Conservation (phyloP, 371 early-diverging fungal genomes). For the Apophysomyces ossiformis region DNA sequence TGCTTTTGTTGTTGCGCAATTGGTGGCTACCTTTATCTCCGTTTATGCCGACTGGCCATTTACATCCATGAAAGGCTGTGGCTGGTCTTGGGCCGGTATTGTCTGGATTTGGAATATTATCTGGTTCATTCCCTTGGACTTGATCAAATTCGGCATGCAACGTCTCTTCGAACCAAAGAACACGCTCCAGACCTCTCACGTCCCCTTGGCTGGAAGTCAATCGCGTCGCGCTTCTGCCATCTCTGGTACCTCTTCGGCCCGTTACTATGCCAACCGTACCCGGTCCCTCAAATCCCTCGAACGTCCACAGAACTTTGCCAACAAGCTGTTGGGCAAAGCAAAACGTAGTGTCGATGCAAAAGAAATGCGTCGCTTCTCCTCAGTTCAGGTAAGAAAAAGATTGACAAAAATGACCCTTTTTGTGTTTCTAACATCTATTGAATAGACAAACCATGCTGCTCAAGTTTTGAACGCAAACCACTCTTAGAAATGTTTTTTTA, state of each 20-base stretch:
- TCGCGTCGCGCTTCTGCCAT: slow-evolving; percentile 54
- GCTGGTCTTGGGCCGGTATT: slow-evolving; percentile 55
- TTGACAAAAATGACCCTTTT: slow-evolving; percentile 2
- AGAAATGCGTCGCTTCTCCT: slow-evolving; percentile 59
- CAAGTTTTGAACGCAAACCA: slow-evolving; percentile 47
- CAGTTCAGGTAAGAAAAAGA: slow-evolving; percentile 37
- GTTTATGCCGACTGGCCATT: slow-evolving; percentile 64
- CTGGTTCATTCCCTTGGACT: slow-evolving; percentile 71
- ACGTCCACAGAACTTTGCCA: slow-evolving; percentile 47
- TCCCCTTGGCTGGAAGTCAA: slow-evolving; percentile 38
- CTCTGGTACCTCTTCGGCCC: slow-evolving; percentile 48
- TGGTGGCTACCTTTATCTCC: slow-evolving; percentile 57
- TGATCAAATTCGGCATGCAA: slow-evolving; percentile 71
- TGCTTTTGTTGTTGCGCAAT: slow-evolving; percentile 58
- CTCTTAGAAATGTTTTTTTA: slow-evolving; percentile 7
- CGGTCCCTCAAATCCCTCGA: slow-evolving; percentile 45
- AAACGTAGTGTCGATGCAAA: slow-evolving; percentile 49
- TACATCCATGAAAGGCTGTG: slow-evolving; percentile 56
- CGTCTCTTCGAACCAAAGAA: slow-evolving; percentile 40
- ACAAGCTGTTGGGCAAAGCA: slow-evolving; percentile 41
- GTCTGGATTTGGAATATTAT: slow-evolving; percentile 72
- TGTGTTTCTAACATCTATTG: slow-evolving; percentile 13
- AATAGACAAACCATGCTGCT: slow-evolving; percentile 44
- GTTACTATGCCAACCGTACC: slow-evolving; percentile 55
- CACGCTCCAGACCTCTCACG: slow-evolving; percentile 25